Conservation (phyloP, 148 eudicot species). For the Dysphania ambrosioides region DNA sequence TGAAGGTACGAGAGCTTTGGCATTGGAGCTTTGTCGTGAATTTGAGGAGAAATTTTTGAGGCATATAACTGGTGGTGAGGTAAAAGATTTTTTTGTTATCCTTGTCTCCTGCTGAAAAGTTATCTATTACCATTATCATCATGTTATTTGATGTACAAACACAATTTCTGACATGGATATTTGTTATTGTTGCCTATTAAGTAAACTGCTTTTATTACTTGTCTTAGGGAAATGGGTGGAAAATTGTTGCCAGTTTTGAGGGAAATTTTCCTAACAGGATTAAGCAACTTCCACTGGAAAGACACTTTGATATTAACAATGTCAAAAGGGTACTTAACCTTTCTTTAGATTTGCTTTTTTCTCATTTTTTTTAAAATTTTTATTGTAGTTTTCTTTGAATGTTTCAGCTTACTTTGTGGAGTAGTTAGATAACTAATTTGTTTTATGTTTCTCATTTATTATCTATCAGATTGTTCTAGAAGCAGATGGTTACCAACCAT, state of each 20-base stretch:
- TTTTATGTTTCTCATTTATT: conserved; percentile 10
- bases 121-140: background rate
- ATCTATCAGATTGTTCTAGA: conserved; percentile 77
- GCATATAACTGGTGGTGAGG: conserved; percentile 95
- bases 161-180: background rate
- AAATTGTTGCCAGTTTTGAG: conserved; percentile 95
- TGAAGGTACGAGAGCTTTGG: conserved; percentile 97
- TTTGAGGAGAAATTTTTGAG: conserved; percentile 93
- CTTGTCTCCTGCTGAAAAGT: too few relatives aligned
- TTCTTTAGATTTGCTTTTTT: background rate
- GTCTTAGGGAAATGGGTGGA: conserved; percentile 90
- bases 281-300: conserved; percentile 91
- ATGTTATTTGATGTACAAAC: background rate
- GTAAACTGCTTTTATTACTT: conserved; percentile 3
- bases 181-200: conserved; percentile 1
- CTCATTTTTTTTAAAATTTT: too few relatives aligned
- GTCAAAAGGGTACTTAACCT: conserved; percentile 74
- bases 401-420: background rate
- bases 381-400: background rate
- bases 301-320: conserved; percentile 90
- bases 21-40: conserved; percentile 97
- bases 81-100: conserved; percentile 36
- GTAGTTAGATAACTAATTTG: background rate
- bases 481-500: conserved; percentile 99
- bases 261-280: conserved; percentile 96